Percentiles rank a stretch among this genome's conserved stretches.
Evolutionary conservation across 495 filamentous ascomycete species (phyloP).

Genomic region (Massariosphaeria phaeospora): DNA sequence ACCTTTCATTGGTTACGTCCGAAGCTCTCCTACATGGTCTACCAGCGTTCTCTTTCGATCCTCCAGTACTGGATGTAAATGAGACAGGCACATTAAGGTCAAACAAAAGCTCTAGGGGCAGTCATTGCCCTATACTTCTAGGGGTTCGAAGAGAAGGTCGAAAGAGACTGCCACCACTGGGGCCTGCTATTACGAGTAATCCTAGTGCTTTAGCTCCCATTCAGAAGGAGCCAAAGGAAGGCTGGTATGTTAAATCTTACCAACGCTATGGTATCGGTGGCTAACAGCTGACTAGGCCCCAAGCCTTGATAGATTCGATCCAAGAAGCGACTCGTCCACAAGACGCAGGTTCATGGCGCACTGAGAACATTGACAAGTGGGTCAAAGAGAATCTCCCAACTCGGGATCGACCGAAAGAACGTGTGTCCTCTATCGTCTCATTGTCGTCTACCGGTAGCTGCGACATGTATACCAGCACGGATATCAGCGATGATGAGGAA

Average conservation of each 20-base stretch:
- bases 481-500: slow-evolving; percentile 19
- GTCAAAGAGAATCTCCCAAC: slow-evolving; percentile 9
- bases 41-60: not conserved
- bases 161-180: too few species aligned
- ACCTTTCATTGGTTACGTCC: not conserved
- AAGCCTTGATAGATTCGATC: slow-evolving; percentile 5
- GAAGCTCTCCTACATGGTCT: not conserved
- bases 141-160: too few species aligned
- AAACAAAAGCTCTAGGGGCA: too few species aligned
- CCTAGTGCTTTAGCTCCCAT: not conserved
- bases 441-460: slow-evolving; percentile 13
- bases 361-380: slow-evolving; percentile 6
- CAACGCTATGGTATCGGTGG: not conserved
- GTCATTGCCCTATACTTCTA: too few species aligned
- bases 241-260: not conserved
- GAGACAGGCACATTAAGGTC: too few species aligned
- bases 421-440: slow-evolving; percentile 15
- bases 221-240: not conserved
- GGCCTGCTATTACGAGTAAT: not conserved
- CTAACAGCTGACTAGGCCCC: not conserved
- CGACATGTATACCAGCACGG: slow-evolving; percentile 10
- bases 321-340: not conserved
- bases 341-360: not conserved
- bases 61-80: not conserved
- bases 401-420: slow-evolving; percentile 14